These are phyloP conservation scores for Barnettozyma botsteinii DNA, from an alignment of 805 yeast species.

Conservation along the genomic window DNA sequence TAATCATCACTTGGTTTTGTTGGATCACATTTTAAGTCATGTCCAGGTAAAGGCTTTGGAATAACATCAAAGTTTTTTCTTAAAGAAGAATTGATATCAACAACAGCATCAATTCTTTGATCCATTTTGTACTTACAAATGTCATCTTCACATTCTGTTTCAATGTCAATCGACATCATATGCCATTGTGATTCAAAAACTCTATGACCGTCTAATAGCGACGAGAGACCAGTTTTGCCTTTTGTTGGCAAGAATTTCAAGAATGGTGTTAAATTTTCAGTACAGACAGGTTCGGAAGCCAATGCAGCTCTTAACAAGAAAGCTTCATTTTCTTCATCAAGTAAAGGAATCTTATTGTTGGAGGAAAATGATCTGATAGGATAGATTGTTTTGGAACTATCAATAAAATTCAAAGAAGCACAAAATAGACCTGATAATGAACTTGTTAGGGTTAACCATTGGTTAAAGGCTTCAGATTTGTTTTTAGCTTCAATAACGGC, in stretches of 20 bases:
- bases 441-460: constrained; percentile 71
- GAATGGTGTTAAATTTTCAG: constrained; percentile 94
- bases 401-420: constrained; percentile 88
- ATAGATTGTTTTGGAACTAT: constrained; percentile 67
- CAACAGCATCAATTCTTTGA: constrained; percentile 65
- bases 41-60: constrained; percentile 73
- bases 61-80: constrained; percentile 60
- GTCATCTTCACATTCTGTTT: constrained; percentile 42
- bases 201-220: constrained; percentile 84
- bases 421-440: constrained; percentile 88
- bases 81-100: constrained; percentile 64
- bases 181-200: constrained; percentile 93
- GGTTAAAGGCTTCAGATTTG: constrained; percentile 46
- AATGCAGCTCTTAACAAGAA: constrained; percentile 75
- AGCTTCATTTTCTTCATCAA: constrained; percentile 32
- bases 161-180: constrained; percentile 80
- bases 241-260: constrained; percentile 84
- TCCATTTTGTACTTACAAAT: constrained; percentile 49
- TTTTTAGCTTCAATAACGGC: constrained; percentile 67
- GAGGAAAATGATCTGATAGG: constrained; percentile 41
- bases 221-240: constrained; percentile 83
- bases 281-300: constrained; percentile 93
- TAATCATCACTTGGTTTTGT: constrained; percentile 52
- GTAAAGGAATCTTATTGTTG: constrained; percentile 23
- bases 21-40: constrained; percentile 67